A percentile compares a stretch with the other conserved stretches of the same genome.
These are phyloP conservation scores for Amanita pseudoporphyria DNA, from an alignment of 768 basidiomycete species.

Conservation along the genomic window DNA sequence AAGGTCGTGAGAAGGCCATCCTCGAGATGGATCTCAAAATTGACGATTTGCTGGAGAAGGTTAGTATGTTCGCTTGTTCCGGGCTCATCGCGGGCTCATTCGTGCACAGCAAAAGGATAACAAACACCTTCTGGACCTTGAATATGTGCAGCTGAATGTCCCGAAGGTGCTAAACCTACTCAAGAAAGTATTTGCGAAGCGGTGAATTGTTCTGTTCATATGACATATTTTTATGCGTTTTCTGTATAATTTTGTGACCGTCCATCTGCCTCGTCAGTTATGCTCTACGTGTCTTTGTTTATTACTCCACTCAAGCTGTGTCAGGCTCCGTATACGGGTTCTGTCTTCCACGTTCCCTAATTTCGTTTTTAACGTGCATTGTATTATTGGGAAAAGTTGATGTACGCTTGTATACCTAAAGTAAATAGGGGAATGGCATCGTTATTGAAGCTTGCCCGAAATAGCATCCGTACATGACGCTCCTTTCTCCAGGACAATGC, in stretches of 20 bases:
- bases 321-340: constrained; percentile 4
- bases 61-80: constrained; percentile 22
- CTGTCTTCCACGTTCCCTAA: background rate
- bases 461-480: constrained; percentile 3
- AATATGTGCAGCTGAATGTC: constrained; percentile 96
- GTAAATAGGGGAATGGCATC: too few species aligned
- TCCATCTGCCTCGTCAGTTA: constrained; percentile 2
- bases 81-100: constrained; percentile 6
- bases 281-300: constrained; percentile 14
- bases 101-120: constrained; percentile 90
- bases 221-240: constrained; percentile 12
- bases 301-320: too few species aligned
- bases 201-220: constrained; percentile 33
- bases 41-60: constrained; percentile 96
- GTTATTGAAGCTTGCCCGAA: constrained; percentile 5
- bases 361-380: constrained; percentile 1
- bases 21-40: constrained; percentile 99
- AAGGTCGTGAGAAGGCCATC: constrained; percentile 97
- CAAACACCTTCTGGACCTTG: constrained; percentile 90
- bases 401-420: constrained; percentile 1
- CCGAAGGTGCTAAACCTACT: constrained; percentile 87
- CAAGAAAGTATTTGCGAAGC: constrained; percentile 91
- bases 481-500: background rate
- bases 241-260: constrained; percentile 15
- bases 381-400: constrained; percentile 5